Evolutionary conservation across 495 filamentous ascomycete species (phyloP), one percentile per base, ranked within the genome.

Genomic region (Talaromyces nanjingensis): DNA sequence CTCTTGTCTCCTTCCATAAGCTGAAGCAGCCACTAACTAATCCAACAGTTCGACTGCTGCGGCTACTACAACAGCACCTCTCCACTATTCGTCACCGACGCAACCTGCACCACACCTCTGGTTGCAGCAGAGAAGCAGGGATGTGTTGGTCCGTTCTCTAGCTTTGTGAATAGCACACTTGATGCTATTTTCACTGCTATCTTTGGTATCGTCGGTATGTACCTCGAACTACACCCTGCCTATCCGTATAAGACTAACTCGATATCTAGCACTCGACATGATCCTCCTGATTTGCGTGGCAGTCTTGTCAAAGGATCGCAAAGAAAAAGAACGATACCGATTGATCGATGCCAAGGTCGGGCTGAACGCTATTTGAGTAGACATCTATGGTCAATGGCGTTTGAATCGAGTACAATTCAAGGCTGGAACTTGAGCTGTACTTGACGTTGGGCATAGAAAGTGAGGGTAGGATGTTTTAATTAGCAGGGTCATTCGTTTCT

Each of bases 261-360:
- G 12, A 60, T 1, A 59, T 62, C 20, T 60, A 77, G 79, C 83
- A 47, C 75, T 89, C 66, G 87, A 89, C 68, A 78, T 78, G 37
- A 70, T 87, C 49, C 75, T 91, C 27, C 71, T 91, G 65, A 79
- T 91, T 60, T 81, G 82, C 62, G 83, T 83, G n/a, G 84, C 84
- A 29, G 88, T 89, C 75, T 73, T 92, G 33, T 76, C 90, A 58
- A 90, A 89, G 75, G 83, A 87, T 63, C 84, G 89, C 66, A 87
- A 86, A 75, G 89, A 92, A 76, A 80, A 81, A 60, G 81, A 85
- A 74, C 78, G 89, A 55, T 92, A 87, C 76, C 78, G 83, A 60
- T 78, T 86, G 68, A 90, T 91, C 66, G 89, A 91, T 67, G 84
- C 89, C 80, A 91, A 91, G 81, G 82, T 71, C 65, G 83, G 85